Percentiles rank a stretch among this genome's conserved stretches.
Evolutionary conservation across 139 green algal species (phyloP).

Genomic region (Yamagishiella unicocca): DNA sequence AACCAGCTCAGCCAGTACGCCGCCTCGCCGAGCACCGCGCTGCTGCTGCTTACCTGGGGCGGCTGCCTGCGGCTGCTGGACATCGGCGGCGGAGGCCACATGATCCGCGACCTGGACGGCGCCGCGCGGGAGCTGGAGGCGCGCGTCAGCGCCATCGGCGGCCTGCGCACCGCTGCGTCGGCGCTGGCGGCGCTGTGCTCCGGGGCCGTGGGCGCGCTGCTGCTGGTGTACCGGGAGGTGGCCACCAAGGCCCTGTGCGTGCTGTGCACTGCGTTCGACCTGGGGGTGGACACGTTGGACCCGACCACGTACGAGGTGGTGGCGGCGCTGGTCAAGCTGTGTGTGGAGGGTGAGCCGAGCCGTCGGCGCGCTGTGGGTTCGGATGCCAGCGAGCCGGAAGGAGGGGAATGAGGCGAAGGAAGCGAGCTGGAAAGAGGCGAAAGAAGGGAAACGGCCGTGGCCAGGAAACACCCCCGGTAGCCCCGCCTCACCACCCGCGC

Average conservation of each 20-base stretch:
- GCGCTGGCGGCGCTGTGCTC: conserved; percentile 1
- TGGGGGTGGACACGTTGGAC: conserved; percentile 54
- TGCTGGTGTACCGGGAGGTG: conserved; percentile 43
- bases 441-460: no score
- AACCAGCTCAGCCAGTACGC: conserved; percentile 51
- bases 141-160: background rate
- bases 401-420: no score
- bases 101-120: conserved; percentile 36
- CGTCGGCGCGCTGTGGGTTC: background rate
- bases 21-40: conserved; percentile 17
- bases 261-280: conserved; percentile 64
- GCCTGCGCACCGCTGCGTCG: background rate
- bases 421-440: no score
- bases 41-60: conserved; percentile 55
- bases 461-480: no score
- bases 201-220: conserved; percentile 36
- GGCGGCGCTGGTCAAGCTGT: conserved; percentile 39
- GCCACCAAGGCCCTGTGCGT: conserved; percentile 52
- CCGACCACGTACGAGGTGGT: conserved; percentile 42
- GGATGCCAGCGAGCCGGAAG: no score
- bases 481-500: no score
- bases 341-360: conserved; percentile 28
- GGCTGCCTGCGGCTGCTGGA: conserved; percentile 41
- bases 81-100: background rate
- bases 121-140: conserved; percentile 28